Percentiles rank a stretch among this genome's conserved stretches.
phyloP scores from a whole-genome alignment of 208 protist genomes.

The Acanthamoeba royreba region DNA sequence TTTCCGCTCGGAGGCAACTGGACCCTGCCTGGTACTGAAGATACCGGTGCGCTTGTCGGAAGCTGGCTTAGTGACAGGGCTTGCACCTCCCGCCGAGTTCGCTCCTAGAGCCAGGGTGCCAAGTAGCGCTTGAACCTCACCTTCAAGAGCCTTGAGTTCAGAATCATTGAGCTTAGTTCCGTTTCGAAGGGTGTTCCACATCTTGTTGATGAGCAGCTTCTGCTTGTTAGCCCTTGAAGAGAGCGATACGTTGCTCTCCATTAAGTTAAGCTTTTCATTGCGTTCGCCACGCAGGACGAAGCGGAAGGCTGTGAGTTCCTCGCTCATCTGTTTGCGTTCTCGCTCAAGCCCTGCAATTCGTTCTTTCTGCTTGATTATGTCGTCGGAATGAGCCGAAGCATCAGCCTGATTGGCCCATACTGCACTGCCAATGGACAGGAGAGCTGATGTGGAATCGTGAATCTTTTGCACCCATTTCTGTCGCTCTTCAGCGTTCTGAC shows the following conservation, averaged over 20 bases:
- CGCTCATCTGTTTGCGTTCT: background rate
- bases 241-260: background rate
- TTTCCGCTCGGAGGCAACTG: background rate
- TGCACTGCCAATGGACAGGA: background rate
- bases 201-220: constrained; percentile 22
- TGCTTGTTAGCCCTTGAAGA: background rate
- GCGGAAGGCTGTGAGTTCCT: background rate
- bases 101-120: background rate
- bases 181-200: background rate
- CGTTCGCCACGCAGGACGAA: background rate
- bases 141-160: background rate
- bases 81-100: background rate
- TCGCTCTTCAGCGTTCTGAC: background rate
- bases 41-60: background rate
- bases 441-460: background rate
- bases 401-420: background rate
- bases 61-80: background rate
- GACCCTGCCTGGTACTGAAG: too few relatives aligned
- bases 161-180: background rate
- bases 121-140: background rate
- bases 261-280: background rate
- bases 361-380: background rate
- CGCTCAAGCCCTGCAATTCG: background rate
- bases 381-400: background rate
- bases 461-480: constrained; percentile 14